phyloP scores from a whole-genome alignment of 371 early-diverging fungal genomes.

The Saksenaea vasiformis region DNA sequence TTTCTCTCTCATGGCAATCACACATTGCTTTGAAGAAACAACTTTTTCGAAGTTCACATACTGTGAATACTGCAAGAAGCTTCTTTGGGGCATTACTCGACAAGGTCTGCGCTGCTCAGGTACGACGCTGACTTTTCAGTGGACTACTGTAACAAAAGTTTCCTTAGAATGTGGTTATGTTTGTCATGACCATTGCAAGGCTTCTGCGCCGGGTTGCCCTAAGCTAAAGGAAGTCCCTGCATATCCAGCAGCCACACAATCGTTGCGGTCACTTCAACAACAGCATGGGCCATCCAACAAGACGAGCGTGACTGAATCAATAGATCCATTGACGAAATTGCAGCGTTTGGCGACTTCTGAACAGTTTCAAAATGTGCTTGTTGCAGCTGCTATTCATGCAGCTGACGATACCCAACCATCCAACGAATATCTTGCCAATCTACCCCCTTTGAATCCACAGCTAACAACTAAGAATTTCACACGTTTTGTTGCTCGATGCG shows the following conservation, averaged over 20 bases:
- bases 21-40: constrained; percentile 18
- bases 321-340: background rate
- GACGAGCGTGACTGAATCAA: constrained; percentile 1
- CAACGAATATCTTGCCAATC: constrained; percentile 35
- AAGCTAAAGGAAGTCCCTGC: constrained; percentile 3
- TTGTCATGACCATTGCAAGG: constrained; percentile 14
- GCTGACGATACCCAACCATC: constrained; percentile 26
- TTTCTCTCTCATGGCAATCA: constrained; percentile 5
- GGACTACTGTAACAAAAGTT: background rate
- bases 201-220: constrained; percentile 3
- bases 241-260: constrained; percentile 27
- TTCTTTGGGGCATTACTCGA: constrained; percentile 24
- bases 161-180: constrained; percentile 14
- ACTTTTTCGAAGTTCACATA: constrained; percentile 22
- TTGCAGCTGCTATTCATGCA: constrained; percentile 47
- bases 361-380: constrained; percentile 33
- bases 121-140: background rate
- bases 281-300: constrained; percentile 9
- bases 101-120: constrained; percentile 15
- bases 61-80: constrained; percentile 22
- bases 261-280: constrained; percentile 24
- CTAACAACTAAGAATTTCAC: constrained; percentile 47
- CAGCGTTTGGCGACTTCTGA: constrained; percentile 20
- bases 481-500: constrained; percentile 46
- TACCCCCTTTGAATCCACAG: constrained; percentile 44